A percentile compares a stretch with the other conserved stretches of the same genome.
phyloP scores from a whole-genome alignment of 306 rosid genomes.

The Lotus japonicus region DNA sequence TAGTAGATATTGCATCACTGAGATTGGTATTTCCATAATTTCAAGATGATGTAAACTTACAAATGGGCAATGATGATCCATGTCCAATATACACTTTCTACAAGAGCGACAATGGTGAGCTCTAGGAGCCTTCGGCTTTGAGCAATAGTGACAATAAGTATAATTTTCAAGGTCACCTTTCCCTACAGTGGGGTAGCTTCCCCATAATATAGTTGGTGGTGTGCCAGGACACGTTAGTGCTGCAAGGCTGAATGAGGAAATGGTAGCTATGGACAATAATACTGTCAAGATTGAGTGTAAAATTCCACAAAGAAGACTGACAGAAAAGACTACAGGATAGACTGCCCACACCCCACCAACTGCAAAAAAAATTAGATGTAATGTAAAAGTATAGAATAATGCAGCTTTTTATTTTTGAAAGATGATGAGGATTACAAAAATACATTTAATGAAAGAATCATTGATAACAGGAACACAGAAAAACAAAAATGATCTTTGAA shows the following conservation, averaged over 20 bases:
- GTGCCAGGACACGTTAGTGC: slow-evolving; percentile 78
- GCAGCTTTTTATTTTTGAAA: not conserved
- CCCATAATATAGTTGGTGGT: slow-evolving; percentile 70
- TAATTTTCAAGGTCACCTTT: slow-evolving; percentile 78
- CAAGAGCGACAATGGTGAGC: slow-evolving; percentile 93
- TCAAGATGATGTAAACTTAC: slow-evolving; percentile 49
- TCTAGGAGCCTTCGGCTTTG: slow-evolving; percentile 87
- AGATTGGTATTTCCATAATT: not conserved
- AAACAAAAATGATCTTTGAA: not conserved
- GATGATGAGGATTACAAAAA: not conserved
- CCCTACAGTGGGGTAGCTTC: slow-evolving; percentile 79
- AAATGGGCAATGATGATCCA: slow-evolving; percentile 99
- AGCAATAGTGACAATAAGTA: slow-evolving; percentile 72
- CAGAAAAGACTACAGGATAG: slow-evolving; percentile 58
- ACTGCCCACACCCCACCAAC: slow-evolving; percentile 94
- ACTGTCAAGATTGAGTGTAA: slow-evolving; percentile 53
- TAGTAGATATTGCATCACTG: not conserved
- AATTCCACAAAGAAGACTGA: slow-evolving; percentile 56
- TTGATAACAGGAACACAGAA: not conserved
- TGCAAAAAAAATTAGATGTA: slow-evolving; percentile 32
- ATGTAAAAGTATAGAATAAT: slow-evolving; percentile 13
- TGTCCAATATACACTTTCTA: slow-evolving; percentile 73
- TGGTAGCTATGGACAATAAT: slow-evolving; percentile 56
- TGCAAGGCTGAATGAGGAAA: slow-evolving; percentile 59
- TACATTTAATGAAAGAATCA: not conserved